Conservation (phyloP, 2,329 filamentous ascomycete genomes). For the Triangularia setosa region DNA sequence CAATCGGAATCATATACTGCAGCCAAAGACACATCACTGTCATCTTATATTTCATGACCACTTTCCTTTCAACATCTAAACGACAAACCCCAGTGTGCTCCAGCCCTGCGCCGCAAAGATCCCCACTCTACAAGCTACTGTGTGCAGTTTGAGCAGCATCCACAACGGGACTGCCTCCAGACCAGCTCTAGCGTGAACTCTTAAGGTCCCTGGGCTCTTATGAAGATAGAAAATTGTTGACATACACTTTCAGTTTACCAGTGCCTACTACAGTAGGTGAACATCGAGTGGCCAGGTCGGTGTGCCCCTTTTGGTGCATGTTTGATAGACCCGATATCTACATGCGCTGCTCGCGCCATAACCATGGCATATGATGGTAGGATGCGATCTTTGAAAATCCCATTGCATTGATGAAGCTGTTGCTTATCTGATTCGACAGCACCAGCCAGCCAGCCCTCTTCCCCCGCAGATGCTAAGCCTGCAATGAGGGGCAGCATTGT, state of each 20-base stretch:
- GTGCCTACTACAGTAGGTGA: too few relatives aligned
- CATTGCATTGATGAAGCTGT: background rate
- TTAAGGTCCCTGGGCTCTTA: background rate
- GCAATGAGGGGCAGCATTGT: background rate
- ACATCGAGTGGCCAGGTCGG: too few relatives aligned
- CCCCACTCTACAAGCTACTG: background rate
- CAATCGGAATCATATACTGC: too few relatives aligned
- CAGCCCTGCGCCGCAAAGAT: too few relatives aligned
- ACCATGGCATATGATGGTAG: background rate
- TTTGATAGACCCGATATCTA: background rate
- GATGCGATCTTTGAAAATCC: background rate
- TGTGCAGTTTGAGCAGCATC: background rate
- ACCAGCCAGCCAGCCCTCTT: background rate
- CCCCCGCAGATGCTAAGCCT: background rate
- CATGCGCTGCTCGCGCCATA: background rate
- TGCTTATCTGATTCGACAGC: background rate
- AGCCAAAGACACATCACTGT: background rate
- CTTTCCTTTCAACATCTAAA: background rate
- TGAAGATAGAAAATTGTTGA: too few relatives aligned
- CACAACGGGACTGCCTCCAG: background rate
- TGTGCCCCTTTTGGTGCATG: too few relatives aligned
- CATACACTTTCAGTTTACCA: too few relatives aligned
- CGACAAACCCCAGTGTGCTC: background rate
- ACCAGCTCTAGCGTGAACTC: background rate
- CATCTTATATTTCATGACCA: background rate